Base-by-base conservation (phyloP, 305 asterid genomes). In the Solanum aculeatissimum region DNA sequence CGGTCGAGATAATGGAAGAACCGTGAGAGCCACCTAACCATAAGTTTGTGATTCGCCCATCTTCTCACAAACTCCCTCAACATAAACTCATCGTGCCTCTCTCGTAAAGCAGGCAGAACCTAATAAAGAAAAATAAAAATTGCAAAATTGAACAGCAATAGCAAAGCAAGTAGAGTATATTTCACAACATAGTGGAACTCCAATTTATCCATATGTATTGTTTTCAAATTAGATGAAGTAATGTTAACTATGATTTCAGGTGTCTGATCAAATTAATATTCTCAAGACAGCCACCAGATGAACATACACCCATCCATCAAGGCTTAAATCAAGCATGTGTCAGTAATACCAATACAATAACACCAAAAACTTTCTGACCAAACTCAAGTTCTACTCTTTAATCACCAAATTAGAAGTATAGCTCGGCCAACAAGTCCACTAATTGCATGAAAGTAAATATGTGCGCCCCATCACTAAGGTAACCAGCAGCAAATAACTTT, bases 21-120 rank as follows among this genome's bases (percentile, higher is more conserved):
- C 43, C 92, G 87, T 12, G 93, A 90, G 18, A 90, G 89, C 91
- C 93, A 89, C 81, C 91, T 89, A 16, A 88, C 90, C 93, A 90
- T 89, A 87, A 90, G 79, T 68, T 89, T 89, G 74, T 90, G 93
- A 53, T 88, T 88, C 7, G 85, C 57, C 93, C 93, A 89, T 84
- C 92, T 86, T 80, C 82, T 84, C 45, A 90, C 91, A 25, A 90
- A 87, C 84, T 90, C 93, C 62, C 86, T 89, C 83, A 90, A 70
- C 91, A 90, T 87, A 85, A 89, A 87, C 68, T 90, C 93, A 14
- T 84, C 91, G 14, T 89, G 88, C 75, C 83, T 90, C 80, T 89
- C 92, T 74, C 89, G 80, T 38, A 90, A 84, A 38, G 92, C 87
- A 57, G 93, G 92, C 74, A 90, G 83, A 8, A 89, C 93, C 91